phyloP scores from a whole-genome alignment of 176 grass and related monocot species.

The Triticum turgidum region DNA sequence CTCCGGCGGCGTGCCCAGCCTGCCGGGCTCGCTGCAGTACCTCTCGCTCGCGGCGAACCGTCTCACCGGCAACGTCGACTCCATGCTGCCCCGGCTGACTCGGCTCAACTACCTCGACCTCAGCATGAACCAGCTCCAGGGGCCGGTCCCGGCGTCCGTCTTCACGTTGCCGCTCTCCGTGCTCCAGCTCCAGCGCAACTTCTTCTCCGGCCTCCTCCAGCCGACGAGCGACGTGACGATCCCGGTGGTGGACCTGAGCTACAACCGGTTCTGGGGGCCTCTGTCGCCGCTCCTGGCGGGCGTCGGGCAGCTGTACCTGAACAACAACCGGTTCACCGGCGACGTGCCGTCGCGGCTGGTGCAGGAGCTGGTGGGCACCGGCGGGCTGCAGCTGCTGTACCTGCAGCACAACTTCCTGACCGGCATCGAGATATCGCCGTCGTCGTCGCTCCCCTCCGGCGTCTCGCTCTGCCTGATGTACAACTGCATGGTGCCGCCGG shows the following conservation, averaged over 20 bases:
- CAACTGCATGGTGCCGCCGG: constrained; percentile 95
- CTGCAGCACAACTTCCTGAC: constrained; percentile 98
- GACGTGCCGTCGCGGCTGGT: constrained; percentile 79
- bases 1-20: constrained; percentile 52
- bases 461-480: constrained; percentile 90
- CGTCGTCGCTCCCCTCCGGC: constrained; percentile 66
- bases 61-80: constrained; percentile 53
- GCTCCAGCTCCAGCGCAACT: constrained; percentile 93
- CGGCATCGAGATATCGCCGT: constrained; percentile 75
- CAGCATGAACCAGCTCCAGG: constrained; percentile 75
- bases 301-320: constrained; percentile 79
- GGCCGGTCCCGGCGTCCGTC: constrained; percentile 61
- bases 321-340: constrained; percentile 97
- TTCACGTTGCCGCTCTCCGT: constrained; percentile 66
- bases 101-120: constrained; percentile 80
- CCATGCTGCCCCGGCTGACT: constrained; percentile 44
- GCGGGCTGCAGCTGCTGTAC: constrained; percentile 79
- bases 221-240: constrained; percentile 63
- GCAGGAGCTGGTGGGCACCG: constrained; percentile 71
- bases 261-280: constrained; percentile 73
- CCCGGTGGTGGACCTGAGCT: constrained; percentile 82
- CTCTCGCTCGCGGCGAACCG: constrained; percentile 69
- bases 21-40: constrained; percentile 64
- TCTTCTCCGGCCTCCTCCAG: constrained; percentile 58
- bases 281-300: constrained; percentile 72